Percentiles rank a stretch among this genome's conserved stretches.
These are phyloP conservation scores for Botrytis elliptica DNA, from an alignment of 2,329 filamentous ascomycete genomes.

Conservation along the genomic window DNA sequence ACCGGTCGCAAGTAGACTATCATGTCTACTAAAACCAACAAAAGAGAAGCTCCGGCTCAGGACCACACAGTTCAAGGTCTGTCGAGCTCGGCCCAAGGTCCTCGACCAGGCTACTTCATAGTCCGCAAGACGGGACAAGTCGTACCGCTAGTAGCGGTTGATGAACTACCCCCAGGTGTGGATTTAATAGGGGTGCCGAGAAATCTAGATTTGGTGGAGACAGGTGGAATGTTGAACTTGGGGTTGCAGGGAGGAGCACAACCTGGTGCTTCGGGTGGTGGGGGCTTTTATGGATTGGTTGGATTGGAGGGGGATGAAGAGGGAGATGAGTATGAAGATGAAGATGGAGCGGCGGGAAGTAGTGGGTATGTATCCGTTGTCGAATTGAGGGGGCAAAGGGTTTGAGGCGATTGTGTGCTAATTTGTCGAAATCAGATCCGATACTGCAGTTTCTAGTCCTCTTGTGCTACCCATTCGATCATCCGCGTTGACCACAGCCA, in stretches of 20 bases:
- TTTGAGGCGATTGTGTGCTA: not conserved
- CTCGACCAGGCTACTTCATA: conserved; percentile 44
- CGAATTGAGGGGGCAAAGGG: too few species aligned
- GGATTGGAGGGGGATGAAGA: conserved; percentile 4
- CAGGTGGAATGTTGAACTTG: conserved; percentile 36
- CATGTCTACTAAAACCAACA: not conserved
- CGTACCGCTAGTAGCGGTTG: conserved; percentile 55
- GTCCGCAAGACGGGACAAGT: conserved; percentile 45
- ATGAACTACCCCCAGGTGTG: conserved; percentile 48
- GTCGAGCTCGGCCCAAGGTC: not conserved
- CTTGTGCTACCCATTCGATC: not conserved
- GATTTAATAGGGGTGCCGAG: conserved; percentile 43
- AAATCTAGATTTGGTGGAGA: conserved; percentile 30
- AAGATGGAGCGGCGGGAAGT: not conserved
- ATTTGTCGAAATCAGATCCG: not conserved
- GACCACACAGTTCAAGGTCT: not conserved
- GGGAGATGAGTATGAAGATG: not conserved
- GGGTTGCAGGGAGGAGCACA: conserved; percentile 27
- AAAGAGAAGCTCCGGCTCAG: not conserved
- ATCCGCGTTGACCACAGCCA: not conserved
- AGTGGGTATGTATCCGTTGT: conserved; percentile 5
- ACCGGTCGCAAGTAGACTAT: not conserved
- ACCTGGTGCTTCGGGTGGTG: not conserved
- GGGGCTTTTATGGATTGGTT: conserved; percentile 27
- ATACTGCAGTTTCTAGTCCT: not conserved